Evolutionary conservation across 2,329 filamentous ascomycete species (phyloP).

Genomic region (Aspergillus quadricinctus): DNA sequence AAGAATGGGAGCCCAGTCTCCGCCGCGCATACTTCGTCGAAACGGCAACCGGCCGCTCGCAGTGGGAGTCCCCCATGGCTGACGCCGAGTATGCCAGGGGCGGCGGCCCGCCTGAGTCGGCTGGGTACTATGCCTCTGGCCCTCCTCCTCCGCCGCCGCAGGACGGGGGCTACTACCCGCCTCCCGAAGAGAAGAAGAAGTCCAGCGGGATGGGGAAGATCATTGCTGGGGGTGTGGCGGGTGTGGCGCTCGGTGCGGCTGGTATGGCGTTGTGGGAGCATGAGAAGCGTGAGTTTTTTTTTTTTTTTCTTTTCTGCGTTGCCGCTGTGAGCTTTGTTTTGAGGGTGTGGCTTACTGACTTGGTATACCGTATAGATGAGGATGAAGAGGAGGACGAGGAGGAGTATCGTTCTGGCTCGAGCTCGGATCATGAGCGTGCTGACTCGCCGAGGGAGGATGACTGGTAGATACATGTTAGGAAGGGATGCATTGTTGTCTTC

Average conservation of each 20-base stretch:
- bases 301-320: conserved; percentile 9
- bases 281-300: conserved; percentile 48
- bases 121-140: conserved; percentile 17
- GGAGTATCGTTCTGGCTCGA: not conserved
- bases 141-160: conserved; percentile 16
- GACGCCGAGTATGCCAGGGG: conserved; percentile 21
- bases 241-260: conserved; percentile 53
- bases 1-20: conserved; percentile 58
- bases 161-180: conserved; percentile 9
- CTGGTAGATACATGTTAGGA: not conserved
- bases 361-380: not conserved
- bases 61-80: conserved; percentile 57
- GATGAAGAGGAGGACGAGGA: conserved; percentile 6
- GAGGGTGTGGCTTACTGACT: not conserved
- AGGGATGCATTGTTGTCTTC: not conserved
- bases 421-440: conserved; percentile 10
- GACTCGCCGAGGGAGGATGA: not conserved
- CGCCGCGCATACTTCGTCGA: conserved; percentile 65
- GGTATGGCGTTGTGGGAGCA: conserved; percentile 57
- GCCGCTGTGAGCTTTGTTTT: not conserved
- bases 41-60: conserved; percentile 55
- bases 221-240: conserved; percentile 54
- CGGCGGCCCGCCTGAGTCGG: conserved; percentile 16
- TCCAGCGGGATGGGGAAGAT: conserved; percentile 49
- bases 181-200: conserved; percentile 30